Evolutionary conservation across 805 yeast genomes (phyloP).

Genomic region (Danielia reshetovae): DNA sequence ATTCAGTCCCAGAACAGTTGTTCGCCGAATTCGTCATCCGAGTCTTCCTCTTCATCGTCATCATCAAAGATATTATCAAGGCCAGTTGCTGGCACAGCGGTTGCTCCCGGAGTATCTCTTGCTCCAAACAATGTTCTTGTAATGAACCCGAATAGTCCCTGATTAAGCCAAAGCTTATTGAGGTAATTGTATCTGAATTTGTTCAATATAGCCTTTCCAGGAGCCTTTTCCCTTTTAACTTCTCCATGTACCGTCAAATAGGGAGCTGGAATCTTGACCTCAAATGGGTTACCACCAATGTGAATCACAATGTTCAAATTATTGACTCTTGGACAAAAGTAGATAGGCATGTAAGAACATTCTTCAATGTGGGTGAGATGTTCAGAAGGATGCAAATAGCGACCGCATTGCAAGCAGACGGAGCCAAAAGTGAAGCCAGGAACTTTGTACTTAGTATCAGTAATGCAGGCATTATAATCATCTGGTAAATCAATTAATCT

Average conservation of each 20-base stretch:
- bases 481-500: constrained; percentile 51
- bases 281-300: constrained; percentile 23
- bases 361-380: constrained; percentile 1
- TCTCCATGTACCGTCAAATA: constrained; percentile 76
- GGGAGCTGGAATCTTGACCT: constrained; percentile 53
- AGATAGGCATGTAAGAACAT: constrained; percentile 7
- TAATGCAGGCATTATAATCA: constrained; percentile 28
- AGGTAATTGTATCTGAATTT: constrained; percentile 51
- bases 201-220: constrained; percentile 56
- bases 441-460: constrained; percentile 17
- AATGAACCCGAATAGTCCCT: constrained; percentile 50
- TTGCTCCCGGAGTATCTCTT: constrained; percentile 4
- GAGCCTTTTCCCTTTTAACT: constrained; percentile 51
- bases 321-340: constrained; percentile 26
- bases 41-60: constrained; percentile 1
- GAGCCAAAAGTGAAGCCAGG: constrained; percentile 18
- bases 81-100: constrained; percentile 1
- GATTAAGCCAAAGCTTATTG: constrained; percentile 58
- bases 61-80: constrained; percentile 9
- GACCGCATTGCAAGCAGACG: constrained; percentile 37
- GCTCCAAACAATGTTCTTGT: constrained; percentile 29
- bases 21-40: constrained; percentile 3
- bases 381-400: constrained; percentile 1
- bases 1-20: no score
- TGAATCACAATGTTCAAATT: constrained; percentile 21